Conservation (phyloP, 2,329 filamentous ascomycete species). For the Hypoxylon sp. region DNA sequence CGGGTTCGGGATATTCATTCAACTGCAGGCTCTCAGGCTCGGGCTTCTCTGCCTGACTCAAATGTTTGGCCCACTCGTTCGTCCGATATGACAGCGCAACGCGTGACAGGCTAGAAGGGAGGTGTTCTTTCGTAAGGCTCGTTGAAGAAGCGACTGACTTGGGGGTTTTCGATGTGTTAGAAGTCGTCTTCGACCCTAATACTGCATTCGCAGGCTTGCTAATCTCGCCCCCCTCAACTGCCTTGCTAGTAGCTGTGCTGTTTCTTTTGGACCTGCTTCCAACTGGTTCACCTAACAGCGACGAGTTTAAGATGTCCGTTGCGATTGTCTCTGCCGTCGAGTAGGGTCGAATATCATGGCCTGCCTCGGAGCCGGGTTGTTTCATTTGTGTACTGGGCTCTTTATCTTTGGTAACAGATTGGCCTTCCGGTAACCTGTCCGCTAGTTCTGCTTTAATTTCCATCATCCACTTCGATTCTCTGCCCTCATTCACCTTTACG, state of each 20-base stretch:
- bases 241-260: conserved; percentile 40
- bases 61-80: conserved; percentile 96
- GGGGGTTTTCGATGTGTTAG: conserved; percentile 40
- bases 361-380: conserved; percentile 13
- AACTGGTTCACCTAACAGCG: conserved; percentile 32
- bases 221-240: conserved; percentile 32
- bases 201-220: conserved; percentile 32
- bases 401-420: conserved; percentile 23
- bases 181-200: conserved; percentile 36
- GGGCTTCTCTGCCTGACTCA: conserved; percentile 80
- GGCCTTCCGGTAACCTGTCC: conserved; percentile 34
- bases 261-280: conserved; percentile 41
- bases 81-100: conserved; percentile 87
- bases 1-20: conserved; percentile 55
- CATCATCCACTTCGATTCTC: conserved; percentile 50
- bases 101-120: conserved; percentile 79
- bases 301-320: conserved; percentile 47
- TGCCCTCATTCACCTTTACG: conserved; percentile 43
- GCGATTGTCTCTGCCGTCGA: conserved; percentile 49
- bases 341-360: conserved; percentile 35
- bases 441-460: conserved; percentile 58
- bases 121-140: conserved; percentile 67
- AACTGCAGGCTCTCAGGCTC: conserved; percentile 71
- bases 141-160: conserved; percentile 58
- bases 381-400: conserved; percentile 19